Percentiles rank a stretch among this genome's conserved stretches.
Evolutionary conservation across 2,329 filamentous ascomycete genomes (phyloP).

Genomic region (Sporothrix brunneoviolacea): DNA sequence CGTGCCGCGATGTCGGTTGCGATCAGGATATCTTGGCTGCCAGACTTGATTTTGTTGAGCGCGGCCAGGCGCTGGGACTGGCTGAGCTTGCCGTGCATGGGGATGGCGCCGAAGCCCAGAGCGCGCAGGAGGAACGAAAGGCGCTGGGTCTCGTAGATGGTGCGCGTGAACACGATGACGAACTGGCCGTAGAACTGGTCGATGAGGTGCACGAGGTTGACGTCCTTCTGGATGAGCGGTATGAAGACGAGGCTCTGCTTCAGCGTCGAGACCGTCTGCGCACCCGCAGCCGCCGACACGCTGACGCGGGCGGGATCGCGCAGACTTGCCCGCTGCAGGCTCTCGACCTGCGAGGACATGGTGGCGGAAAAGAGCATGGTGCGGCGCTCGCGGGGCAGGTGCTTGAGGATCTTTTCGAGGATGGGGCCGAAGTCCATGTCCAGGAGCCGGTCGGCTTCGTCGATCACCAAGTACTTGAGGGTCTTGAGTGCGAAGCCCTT

Average conservation of each 20-base stretch:
- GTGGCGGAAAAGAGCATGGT: constrained; percentile 73
- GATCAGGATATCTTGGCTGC: constrained; percentile 77
- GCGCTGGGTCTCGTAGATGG: constrained; percentile 84
- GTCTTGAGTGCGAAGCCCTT: constrained; percentile 80
- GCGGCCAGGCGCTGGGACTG: constrained; percentile 83
- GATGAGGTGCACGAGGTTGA: constrained; percentile 77
- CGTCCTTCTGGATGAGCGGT: constrained; percentile 80
- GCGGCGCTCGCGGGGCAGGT: constrained; percentile 67
- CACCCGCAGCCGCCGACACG: constrained; percentile 56
- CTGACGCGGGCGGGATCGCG: constrained; percentile 43
- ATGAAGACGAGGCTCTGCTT: constrained; percentile 83
- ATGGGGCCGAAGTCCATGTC: constrained; percentile 41
- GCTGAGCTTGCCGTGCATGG: constrained; percentile 84
- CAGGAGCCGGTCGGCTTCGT: constrained; percentile 85
- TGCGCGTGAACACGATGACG: constrained; percentile 85
- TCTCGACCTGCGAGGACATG: constrained; percentile 89
- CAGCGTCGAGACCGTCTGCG: constrained; percentile 83
- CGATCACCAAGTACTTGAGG: constrained; percentile 87
- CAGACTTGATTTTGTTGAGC: constrained; percentile 80
- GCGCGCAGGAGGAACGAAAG: constrained; percentile 74
- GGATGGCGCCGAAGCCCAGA: constrained; percentile 84
- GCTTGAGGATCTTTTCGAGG: constrained; percentile 74
- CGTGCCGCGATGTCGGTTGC: constrained; percentile 91
- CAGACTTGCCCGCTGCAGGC: constrained; percentile 80
- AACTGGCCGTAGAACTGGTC: constrained; percentile 84